phyloP scores from a whole-genome alignment of 2,329 filamentous ascomycete species.

The Aspergillus aculeatus region DNA sequence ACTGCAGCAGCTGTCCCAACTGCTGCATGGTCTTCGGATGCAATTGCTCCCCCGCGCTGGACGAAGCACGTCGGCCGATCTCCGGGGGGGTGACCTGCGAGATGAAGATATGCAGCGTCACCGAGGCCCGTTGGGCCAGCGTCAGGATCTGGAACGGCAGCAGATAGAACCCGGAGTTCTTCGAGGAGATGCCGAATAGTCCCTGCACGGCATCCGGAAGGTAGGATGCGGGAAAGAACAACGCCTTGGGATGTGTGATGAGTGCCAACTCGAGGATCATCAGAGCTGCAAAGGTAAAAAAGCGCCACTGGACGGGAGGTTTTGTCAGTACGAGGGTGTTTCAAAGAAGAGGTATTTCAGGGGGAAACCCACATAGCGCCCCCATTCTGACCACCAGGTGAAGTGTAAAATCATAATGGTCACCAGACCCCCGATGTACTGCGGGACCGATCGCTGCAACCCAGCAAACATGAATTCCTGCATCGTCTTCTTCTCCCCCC shows the following conservation, averaged over 20 bases:
- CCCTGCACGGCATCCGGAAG: constrained; percentile 31
- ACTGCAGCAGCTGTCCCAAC: constrained; percentile 64
- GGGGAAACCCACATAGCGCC: constrained; percentile 43
- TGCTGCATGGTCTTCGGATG: constrained; percentile 58
- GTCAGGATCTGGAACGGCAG: constrained; percentile 82
- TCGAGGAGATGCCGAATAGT: constrained; percentile 40
- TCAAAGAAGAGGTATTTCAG: constrained; percentile 14
- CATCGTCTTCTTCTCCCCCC: constrained; percentile 57
- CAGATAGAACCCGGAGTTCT: constrained; percentile 45
- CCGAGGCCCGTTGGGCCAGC: constrained; percentile 70
- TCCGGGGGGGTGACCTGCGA: constrained; percentile 74
- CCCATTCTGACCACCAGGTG: constrained; percentile 44
- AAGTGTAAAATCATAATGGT: constrained; percentile 40
- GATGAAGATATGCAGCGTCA: constrained; percentile 81
- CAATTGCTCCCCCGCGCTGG: constrained; percentile 32
- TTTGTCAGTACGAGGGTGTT: constrained; percentile 17
- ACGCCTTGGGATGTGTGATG: constrained; percentile 52
- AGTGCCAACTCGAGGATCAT: constrained; percentile 58
- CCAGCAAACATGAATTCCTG: constrained; percentile 72
- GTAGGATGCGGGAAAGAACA: constrained; percentile 37
- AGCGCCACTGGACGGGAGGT: constrained; percentile 45
- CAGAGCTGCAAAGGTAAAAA: constrained; percentile 53
- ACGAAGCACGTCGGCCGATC: constrained; percentile 39
- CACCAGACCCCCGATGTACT: constrained; percentile 41
- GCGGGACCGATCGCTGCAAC: constrained; percentile 46